Percentiles rank a stretch among this genome's conserved stretches.
phyloP scores from a whole-genome alignment of 352 stramenopile species.

The Phytophthora sojae region DNA sequence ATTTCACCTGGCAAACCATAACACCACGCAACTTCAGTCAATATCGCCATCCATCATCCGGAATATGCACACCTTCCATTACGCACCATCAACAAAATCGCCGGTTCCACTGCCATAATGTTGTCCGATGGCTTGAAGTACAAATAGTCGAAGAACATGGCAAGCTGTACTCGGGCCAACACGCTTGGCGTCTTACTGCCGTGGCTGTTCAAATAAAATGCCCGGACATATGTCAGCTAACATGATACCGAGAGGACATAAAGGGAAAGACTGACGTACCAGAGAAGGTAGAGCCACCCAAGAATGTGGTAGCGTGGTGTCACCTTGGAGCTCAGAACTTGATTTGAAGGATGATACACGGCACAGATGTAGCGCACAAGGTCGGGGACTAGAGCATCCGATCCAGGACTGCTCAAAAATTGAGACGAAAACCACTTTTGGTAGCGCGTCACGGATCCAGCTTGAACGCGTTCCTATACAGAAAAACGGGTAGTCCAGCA shows the following conservation, averaged over 20 bases:
- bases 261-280: slow-evolving; percentile 43
- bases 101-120: slow-evolving; percentile 86
- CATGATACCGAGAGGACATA: not conserved
- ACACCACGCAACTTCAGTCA: slow-evolving; percentile 3
- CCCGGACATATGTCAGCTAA: slow-evolving; percentile 8
- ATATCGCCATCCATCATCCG: not conserved
- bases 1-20: slow-evolving; percentile 65
- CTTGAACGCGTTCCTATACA: slow-evolving; percentile 75
- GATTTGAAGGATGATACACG: slow-evolving; percentile 86
- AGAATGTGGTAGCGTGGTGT: slow-evolving; percentile 89
- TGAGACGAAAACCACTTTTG: slow-evolving; percentile 90
- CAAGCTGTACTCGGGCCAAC: slow-evolving; percentile 77
- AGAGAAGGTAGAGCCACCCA: slow-evolving; percentile 86
- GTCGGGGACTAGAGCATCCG: slow-evolving; percentile 80
- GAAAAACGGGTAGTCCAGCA: not conserved
- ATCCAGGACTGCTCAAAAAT: slow-evolving; percentile 73
- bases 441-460: slow-evolving; percentile 78
- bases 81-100: slow-evolving; percentile 84
- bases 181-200: slow-evolving; percentile 76
- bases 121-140: slow-evolving; percentile 86
- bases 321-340: slow-evolving; percentile 84
- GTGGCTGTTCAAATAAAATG: slow-evolving; percentile 28
- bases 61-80: not conserved
- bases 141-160: slow-evolving; percentile 91
- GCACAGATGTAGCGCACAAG: slow-evolving; percentile 86